A percentile compares a stretch with the other conserved stretches of the same genome.
These are phyloP conservation scores for Talaromyces sp. DNA, from an alignment of 2,329 filamentous ascomycete genomes.

Conservation along the genomic window DNA sequence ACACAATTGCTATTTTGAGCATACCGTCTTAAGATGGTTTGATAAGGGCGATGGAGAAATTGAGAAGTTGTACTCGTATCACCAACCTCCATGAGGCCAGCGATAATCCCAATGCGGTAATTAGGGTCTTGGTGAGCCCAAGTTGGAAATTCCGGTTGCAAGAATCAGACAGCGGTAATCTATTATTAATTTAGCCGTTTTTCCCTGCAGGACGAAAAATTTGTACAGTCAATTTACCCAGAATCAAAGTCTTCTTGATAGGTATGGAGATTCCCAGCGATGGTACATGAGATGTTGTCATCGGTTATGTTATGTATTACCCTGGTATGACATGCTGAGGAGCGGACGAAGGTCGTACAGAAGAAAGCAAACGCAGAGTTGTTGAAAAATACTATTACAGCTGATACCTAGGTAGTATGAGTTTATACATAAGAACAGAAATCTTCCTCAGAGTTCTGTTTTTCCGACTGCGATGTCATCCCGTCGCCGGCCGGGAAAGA, in stretches of 20 bases:
- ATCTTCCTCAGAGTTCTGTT: neutral
- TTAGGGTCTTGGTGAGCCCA: neutral
- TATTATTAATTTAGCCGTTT: too few species aligned
- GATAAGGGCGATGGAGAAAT: neutral
- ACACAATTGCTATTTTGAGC: conserved; percentile 3
- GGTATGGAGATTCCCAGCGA: neutral
- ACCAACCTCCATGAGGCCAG: neutral
- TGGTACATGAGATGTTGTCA: neutral
- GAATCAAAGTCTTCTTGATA: neutral
- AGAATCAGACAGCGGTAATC: neutral
- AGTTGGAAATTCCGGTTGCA: neutral
- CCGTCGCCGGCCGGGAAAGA: neutral
- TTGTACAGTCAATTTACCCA: too few species aligned
- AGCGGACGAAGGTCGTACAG: neutral
- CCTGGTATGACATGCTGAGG: neutral
- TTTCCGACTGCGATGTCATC: neutral
- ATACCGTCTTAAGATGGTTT: neutral
- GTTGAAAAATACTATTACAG: neutral
- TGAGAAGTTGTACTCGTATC: neutral
- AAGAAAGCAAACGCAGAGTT: neutral
- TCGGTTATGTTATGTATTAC: neutral
- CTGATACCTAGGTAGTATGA: neutral
- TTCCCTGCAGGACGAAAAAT: neutral
- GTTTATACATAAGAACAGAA: neutral
- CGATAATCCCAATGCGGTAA: neutral